A percentile compares a stretch with the other conserved stretches of the same genome.
Evolutionary conservation across 192 early-diverging fungal species (phyloP).

Genomic region (Umbelopsis ramanniana): DNA sequence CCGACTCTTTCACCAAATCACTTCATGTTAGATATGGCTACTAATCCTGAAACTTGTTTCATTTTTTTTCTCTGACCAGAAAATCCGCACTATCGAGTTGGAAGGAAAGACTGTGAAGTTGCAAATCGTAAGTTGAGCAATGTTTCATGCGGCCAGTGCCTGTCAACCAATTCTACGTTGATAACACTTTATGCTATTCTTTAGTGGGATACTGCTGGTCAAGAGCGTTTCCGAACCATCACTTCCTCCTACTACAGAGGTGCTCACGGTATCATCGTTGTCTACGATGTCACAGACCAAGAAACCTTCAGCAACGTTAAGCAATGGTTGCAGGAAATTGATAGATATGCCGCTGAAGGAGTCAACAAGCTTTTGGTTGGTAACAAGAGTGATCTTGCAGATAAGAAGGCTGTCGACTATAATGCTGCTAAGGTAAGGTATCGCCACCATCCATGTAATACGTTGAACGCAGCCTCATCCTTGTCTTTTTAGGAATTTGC

Average conservation of each 20-base stretch:
- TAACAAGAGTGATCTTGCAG: conserved; percentile 96
- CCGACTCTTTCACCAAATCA: not conserved
- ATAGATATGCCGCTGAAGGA: conserved; percentile 95
- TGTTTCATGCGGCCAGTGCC: not conserved
- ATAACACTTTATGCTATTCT: not conserved
- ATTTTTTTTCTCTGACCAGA: conserved; percentile 52
- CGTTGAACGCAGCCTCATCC: not conserved
- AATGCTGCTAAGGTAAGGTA: conserved; percentile 36
- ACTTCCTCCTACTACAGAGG: conserved; percentile 98
- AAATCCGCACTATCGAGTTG: conserved; percentile 98
- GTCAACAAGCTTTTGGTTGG: conserved; percentile 98
- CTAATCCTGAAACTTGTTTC: not conserved
- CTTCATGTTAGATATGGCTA: not conserved
- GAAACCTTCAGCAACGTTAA: conserved; percentile 96
- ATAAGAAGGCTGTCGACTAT: conserved; percentile 84
- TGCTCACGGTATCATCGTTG: conserved; percentile 98
- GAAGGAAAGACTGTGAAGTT: conserved; percentile 98
- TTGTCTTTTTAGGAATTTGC: conserved; percentile 81
- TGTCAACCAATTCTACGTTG: not conserved
- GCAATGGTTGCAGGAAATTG: conserved; percentile 99
- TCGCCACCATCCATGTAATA: not conserved
- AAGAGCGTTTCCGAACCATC: conserved; percentile 99
- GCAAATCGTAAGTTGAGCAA: conserved; percentile 77
- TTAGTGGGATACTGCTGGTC: conserved; percentile 97
- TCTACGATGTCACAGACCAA: conserved; percentile 97